Conservation (phyloP, 2,329 filamentous ascomycete genomes). For the Clonostachys byssicola region DNA sequence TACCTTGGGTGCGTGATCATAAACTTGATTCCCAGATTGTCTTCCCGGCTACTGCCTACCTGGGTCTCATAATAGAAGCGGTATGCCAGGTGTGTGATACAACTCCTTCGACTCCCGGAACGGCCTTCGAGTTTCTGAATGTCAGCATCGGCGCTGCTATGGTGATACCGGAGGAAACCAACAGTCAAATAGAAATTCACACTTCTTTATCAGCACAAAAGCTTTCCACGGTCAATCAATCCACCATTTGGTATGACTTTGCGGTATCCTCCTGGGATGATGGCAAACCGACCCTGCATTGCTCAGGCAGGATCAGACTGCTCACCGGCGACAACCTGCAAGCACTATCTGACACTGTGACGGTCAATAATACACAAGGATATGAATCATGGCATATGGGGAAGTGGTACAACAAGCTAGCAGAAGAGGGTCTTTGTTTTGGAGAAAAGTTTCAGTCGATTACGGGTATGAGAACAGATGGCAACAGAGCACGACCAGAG, state of each 20-base stretch:
- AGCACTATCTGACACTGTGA: neutral
- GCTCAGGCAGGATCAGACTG: neutral
- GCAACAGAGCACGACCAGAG: neutral
- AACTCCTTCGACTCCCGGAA: neutral
- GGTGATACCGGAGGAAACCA: neutral
- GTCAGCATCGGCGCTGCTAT: neutral
- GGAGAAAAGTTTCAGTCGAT: slow-evolving; percentile 1
- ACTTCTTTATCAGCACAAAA: neutral
- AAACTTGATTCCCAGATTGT: slow-evolving; percentile 28
- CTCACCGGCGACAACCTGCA: no score
- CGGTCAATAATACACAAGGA: neutral
- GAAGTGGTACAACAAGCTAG: neutral
- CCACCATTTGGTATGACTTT: neutral
- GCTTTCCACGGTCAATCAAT: neutral
- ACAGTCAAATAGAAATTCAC: neutral
- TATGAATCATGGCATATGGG: neutral
- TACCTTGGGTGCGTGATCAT: slow-evolving; percentile 36
- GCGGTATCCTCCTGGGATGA: neutral
- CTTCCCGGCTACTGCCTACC: slow-evolving; percentile 27
- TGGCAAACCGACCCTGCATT: neutral
- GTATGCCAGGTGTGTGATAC: neutral
- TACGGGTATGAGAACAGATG: slow-evolving; percentile 1
- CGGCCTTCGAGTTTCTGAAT: neutral
- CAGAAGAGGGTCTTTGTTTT: neutral
- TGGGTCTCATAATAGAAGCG: slow-evolving; percentile 18